Conservation (phyloP, 345 rosid species). For the thale cress (Arabidopsis thaliana) region DNA sequence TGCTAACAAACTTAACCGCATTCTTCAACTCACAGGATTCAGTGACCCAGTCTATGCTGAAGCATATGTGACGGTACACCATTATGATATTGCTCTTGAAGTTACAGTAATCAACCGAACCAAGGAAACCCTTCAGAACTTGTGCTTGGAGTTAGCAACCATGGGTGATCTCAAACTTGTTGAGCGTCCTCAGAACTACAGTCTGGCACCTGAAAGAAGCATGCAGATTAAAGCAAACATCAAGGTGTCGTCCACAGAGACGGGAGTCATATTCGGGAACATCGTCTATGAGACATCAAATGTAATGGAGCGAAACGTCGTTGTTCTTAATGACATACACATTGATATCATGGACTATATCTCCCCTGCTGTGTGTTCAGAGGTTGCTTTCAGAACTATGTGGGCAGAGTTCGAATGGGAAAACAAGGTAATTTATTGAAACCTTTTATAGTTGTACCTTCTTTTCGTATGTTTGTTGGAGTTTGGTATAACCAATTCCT, state of each 20-base stretch:
- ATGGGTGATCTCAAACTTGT: constrained; percentile 99
- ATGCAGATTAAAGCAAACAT: constrained; percentile 98
- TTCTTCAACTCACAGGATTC: constrained; percentile 98
- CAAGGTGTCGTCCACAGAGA: constrained; percentile 98
- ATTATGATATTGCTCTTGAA: constrained; percentile 95
- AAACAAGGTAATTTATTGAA: constrained; percentile 70
- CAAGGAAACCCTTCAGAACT: constrained; percentile 96
- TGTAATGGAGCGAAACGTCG: constrained; percentile 86
- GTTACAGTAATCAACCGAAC: constrained; percentile 94
- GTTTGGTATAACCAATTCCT: background rate
- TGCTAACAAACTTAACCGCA: constrained; percentile 94
- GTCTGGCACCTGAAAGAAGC: constrained; percentile 91
- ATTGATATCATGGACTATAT: constrained; percentile 99
- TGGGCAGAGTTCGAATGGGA: constrained; percentile 99
- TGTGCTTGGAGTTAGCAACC: constrained; percentile 96
- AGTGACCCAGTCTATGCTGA: constrained; percentile 99
- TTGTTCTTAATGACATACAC: constrained; percentile 96
- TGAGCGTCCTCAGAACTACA: constrained; percentile 97
- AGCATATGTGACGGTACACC: constrained; percentile 96
- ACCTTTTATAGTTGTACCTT: background rate
- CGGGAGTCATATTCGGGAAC: constrained; percentile 97
- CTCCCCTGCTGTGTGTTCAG: constrained; percentile 91
- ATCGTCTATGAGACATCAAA: constrained; percentile 95
- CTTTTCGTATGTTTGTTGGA: background rate
- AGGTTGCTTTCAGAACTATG: constrained; percentile 92